Base-by-base conservation (phyloP, 148 eudicot genomes). In the Gaultheria prostrata region DNA sequence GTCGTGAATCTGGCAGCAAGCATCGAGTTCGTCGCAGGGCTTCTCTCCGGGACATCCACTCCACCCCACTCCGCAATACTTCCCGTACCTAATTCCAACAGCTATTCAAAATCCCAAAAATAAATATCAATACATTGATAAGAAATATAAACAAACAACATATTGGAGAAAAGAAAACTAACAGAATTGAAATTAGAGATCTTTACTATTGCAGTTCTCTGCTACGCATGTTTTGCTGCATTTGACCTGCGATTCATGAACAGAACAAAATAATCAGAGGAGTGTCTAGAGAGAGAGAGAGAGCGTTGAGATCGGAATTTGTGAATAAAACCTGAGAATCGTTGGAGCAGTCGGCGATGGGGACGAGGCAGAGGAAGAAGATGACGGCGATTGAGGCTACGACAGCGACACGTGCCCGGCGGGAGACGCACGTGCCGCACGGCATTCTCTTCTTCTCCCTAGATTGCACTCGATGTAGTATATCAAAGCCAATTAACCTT, bases 61-160 rank as follows among this genome's bases (percentile, higher is more conserved):
- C 87, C 95, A 92, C 82, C 99, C 99, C 69, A 96, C 98, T 24
- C 99, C 99, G 21, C 99, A 96, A 75, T 92, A 96, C 78, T 96
- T 96, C 26, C 99, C 99, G 61, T 96, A 96, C 82, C 91, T 90
- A 53, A 96, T 94, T 80, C 98, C 98, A 81, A 96, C 80, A 80
- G 91, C 99, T 96, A 28, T 72, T 21, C 48, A 21, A n/a, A 39
- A 80, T 53, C 63, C 17, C 24, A 61, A 79, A 76, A 50, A 73
- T 2, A 77, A 84, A 33, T 78, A 59, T 72, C 49, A 46, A 54
- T 76, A 1, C 12, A 28, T 53, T n/a, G 10, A 59, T 50, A 49
- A 79, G 11, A 67, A 48, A 53, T 3, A 49, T 21, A 83, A 11
- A 39, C 50, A 56, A 50, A 49, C 0, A 35, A 61, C 13, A 24